Conservation (phyloP, 2,329 filamentous ascomycete genomes). For the Colletotrichum brevisporum region DNA sequence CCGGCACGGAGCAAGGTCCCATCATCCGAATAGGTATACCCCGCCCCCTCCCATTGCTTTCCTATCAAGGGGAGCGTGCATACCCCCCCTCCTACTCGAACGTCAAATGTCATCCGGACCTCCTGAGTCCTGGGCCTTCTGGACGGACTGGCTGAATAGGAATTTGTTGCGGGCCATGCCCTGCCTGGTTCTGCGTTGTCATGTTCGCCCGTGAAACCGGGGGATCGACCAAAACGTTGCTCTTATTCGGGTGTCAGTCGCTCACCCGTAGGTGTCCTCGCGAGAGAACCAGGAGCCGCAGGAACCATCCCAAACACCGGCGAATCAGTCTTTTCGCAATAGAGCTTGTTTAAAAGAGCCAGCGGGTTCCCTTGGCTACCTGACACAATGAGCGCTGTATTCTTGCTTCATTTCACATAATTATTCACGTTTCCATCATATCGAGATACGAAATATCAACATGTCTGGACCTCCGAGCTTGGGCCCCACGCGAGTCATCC, state of each 20-base stretch:
- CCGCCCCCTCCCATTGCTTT: neutral
- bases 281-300: too few species aligned
- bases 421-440: neutral
- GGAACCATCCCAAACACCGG: neutral
- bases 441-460: neutral
- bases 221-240: neutral
- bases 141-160: constrained; percentile 10
- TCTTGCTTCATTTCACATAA: neutral
- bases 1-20: neutral
- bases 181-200: neutral
- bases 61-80: neutral
- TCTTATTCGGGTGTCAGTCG: neutral
- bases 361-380: too few species aligned
- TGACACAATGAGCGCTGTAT: too few species aligned
- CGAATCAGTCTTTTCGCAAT: neutral
- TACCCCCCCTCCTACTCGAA: constrained; percentile 2
- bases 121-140: constrained; percentile 4
- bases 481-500: constrained; percentile 21
- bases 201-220: constrained; percentile 3
- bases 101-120: constrained; percentile 21
- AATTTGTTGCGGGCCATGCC: constrained; percentile 8
- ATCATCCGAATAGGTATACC: neutral
- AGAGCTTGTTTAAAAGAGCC: too few species aligned
- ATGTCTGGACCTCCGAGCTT: constrained; percentile 26
- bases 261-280: too few species aligned